Evolutionary conservation across 306 rosid genomes (phyloP).

Genomic region (Hylodesmum podocarpum): DNA sequence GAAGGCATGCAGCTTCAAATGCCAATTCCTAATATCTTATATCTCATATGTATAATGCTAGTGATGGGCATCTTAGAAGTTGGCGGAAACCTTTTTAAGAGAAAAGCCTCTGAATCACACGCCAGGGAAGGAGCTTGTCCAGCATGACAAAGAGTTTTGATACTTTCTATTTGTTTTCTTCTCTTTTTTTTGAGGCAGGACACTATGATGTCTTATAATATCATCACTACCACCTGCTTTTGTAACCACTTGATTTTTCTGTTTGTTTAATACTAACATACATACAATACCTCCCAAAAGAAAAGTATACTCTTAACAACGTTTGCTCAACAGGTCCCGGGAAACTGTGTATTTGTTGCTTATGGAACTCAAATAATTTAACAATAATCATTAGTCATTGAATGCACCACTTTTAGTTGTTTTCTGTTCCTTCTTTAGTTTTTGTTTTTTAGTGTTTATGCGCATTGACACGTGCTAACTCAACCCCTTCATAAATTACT

Average conservation of each 20-base stretch:
- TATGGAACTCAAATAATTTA: slow-evolving; percentile 12
- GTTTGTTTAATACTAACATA: slow-evolving; percentile 28
- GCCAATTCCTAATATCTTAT: slow-evolving; percentile 7
- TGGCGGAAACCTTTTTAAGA: slow-evolving; percentile 23
- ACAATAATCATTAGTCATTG: slow-evolving; percentile 13
- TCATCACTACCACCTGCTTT: slow-evolving; percentile 43
- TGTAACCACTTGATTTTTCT: slow-evolving; percentile 27
- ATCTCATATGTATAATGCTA: slow-evolving; percentile 12
- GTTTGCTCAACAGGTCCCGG: slow-evolving; percentile 29
- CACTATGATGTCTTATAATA: slow-evolving; percentile 36
- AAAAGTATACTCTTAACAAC: slow-evolving; percentile 34
- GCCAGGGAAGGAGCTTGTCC: slow-evolving; percentile 34
- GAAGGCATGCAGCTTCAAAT: not conserved
- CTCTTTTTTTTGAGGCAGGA: slow-evolving; percentile 26
- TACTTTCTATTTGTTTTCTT: slow-evolving; percentile 31
- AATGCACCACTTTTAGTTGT: not conserved
- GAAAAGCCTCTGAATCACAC: slow-evolving; percentile 46
- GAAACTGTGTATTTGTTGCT: slow-evolving; percentile 23
- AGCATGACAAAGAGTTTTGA: slow-evolving; percentile 36
- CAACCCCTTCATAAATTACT: not conserved
- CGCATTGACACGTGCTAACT: not conserved
- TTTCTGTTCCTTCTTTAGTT: not conserved
- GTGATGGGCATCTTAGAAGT: slow-evolving; percentile 39
- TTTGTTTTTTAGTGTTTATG: not conserved
- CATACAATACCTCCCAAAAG: slow-evolving; percentile 35